Base-by-base conservation (phyloP, 306 rosid genomes). In the Prinsepia uniflora region DNA sequence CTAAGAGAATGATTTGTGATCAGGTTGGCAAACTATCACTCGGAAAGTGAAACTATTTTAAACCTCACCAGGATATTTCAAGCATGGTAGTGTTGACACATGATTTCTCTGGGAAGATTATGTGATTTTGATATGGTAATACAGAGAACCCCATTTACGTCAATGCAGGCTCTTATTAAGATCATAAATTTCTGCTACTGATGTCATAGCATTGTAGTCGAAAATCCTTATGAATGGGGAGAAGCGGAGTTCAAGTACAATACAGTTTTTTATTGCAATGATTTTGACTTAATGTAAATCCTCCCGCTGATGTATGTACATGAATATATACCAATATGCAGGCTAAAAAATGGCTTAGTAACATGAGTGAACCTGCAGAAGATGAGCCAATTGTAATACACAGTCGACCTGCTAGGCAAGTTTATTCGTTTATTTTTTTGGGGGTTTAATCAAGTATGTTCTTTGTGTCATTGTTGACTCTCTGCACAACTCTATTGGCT, bases 321-420 rank as follows among this genome's bases (percentile, higher is more conserved):
- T 50, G 76, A 36, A 48, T 14, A 34, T 41, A 2, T 10, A 63
- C 57, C 72, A 64, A 63, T 81, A 41, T 75, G 85, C 87, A 90
- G 98, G 97, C 98, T 22, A 83, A 86, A 75, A 68, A 64, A 79
- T 93, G 91, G 98, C 87, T 88, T 67, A 85, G 75, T 67, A 84
- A 80, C 50, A 87, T 93, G 98, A 78, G 86, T 72, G 52, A 76
- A 72, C 79, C 62, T 57, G 86, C 65, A 34, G 86, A 78, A 61
- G 85, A 85, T 73, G 91, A 84, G 68, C 73, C 70, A 39, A 49
- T 62, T 50, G 82, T 62, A 63, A 80, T 63, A 22, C 83, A 73
- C 68, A 79, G 76, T 63, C 84, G 88, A 57, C 90, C 96, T 77
- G 42, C 79, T 48, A 80, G 90, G 98, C 88, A 46, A 75, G 74